A percentile compares a stretch with the other conserved stretches of the same genome.
Conservation (phyloP, 2,329 filamentous ascomycete species). For the Furcasterigmium furcatum region DNA sequence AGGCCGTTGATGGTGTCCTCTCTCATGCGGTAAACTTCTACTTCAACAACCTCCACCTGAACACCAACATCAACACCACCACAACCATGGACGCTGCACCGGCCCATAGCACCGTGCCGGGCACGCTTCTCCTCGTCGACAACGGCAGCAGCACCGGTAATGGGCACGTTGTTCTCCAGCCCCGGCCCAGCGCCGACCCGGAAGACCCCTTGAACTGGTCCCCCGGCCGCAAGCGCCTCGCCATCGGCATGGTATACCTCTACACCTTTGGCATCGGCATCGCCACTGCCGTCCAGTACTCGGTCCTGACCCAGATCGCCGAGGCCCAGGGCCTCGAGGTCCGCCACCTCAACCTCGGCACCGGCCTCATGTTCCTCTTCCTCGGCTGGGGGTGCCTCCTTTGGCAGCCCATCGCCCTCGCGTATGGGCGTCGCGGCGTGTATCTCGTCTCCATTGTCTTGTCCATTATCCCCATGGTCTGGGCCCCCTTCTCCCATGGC, state of each 20-base stretch:
- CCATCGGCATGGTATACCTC: constrained; percentile 25
- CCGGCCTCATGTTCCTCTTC: constrained; percentile 40
- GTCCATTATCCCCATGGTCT: constrained; percentile 24
- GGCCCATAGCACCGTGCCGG: too few relatives aligned
- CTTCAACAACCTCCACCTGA: too few relatives aligned
- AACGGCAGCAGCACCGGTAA: too few relatives aligned
- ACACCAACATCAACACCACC: too few relatives aligned
- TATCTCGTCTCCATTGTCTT: constrained; percentile 27
- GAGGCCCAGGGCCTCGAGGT: constrained; percentile 31
- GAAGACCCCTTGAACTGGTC: not conserved
- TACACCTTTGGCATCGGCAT: constrained; percentile 22
- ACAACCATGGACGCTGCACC: too few relatives aligned
- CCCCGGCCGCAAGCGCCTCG: constrained; percentile 4
- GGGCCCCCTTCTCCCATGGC: constrained; percentile 20
- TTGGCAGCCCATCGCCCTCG: constrained; percentile 49
- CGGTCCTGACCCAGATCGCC: constrained; percentile 30
- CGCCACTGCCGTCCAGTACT: constrained; percentile 21
- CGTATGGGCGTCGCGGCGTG: constrained; percentile 46
- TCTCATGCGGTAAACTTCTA: too few relatives aligned
- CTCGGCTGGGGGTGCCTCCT: constrained; percentile 48
- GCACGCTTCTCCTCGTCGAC: too few relatives aligned
- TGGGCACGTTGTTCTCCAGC: constrained; percentile 19
- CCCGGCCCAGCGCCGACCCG: constrained; percentile 13
- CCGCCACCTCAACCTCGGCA: constrained; percentile 42
- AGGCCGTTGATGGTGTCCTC: too few relatives aligned